Conservation (phyloP, 768 basidiomycete species). For the Rhodocollybia butyracea region DNA sequence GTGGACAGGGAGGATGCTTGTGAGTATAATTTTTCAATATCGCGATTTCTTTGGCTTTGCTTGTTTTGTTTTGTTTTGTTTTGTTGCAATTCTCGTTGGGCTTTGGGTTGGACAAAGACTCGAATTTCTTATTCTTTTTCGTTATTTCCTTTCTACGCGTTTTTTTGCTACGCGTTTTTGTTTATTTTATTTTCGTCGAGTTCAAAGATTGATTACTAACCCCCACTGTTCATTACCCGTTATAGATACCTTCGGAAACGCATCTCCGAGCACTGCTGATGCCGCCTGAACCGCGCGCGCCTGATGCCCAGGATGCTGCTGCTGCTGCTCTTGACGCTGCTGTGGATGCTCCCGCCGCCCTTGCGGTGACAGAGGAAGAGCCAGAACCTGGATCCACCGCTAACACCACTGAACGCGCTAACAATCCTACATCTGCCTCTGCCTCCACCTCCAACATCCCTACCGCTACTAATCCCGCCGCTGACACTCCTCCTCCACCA, state of each 20-base stretch:
- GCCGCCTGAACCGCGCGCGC: conserved; percentile 13
- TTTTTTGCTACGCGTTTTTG: conserved; percentile 3
- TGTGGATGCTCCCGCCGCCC: neutral
- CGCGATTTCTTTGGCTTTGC: too few species aligned
- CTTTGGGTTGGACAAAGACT: too few species aligned
- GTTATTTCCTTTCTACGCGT: neutral
- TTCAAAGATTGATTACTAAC: too few species aligned
- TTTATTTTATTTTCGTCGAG: too few species aligned
- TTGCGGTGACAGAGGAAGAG: neutral
- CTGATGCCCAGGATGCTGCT: neutral
- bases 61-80: too few species aligned
- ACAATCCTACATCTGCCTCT: neutral
- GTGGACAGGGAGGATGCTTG: conserved; percentile 63
- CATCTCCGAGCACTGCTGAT: conserved; percentile 11
- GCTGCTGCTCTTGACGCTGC: neutral
- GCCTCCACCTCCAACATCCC: neutral
- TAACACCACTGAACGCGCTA: neutral
- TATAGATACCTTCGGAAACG: conserved; percentile 22
- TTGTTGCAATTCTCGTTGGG: too few species aligned
- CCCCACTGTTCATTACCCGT: neutral
- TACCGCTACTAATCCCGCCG: neutral
- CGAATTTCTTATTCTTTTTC: neutral
- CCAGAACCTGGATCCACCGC: too few species aligned
- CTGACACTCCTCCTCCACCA: neutral
- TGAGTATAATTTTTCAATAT: too few species aligned